Evolutionary conservation across 192 early-diverging fungal species (phyloP).

Genomic region (Gonapodya prolifera): DNA sequence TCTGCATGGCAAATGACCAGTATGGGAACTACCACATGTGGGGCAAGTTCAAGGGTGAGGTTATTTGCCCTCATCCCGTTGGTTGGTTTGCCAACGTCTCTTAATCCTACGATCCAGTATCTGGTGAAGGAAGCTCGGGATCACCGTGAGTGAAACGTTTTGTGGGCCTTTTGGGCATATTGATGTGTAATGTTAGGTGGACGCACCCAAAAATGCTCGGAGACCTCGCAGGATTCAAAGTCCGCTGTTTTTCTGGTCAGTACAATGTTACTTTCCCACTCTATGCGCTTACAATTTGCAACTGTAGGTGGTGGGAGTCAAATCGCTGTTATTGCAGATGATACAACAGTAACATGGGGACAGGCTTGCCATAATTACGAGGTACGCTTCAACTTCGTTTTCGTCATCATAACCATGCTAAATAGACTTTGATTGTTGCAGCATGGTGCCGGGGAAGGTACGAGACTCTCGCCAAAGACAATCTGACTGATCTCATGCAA

Average conservation of each 20-base stretch:
- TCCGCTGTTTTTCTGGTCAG: neutral
- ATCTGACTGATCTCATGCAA: neutral
- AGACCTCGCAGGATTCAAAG: neutral
- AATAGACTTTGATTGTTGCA: no score
- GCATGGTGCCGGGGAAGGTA: neutral
- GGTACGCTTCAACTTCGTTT: neutral
- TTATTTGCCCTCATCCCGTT: neutral
- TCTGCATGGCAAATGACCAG: slow-evolving; percentile 31
- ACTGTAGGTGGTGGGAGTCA: neutral
- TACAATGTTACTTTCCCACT: neutral
- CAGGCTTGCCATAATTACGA: neutral
- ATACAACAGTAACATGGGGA: neutral
- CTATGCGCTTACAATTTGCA: neutral
- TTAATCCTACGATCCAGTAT: neutral
- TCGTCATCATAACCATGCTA: no score
- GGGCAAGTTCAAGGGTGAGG: slow-evolving; percentile 38
- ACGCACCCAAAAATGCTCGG: neutral
- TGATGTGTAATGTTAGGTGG: neutral
- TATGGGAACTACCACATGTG: slow-evolving; percentile 27
- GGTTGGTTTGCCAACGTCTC: neutral
- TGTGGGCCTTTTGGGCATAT: neutral
- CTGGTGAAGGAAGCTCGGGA: slow-evolving; percentile 33
- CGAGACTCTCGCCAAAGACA: neutral
- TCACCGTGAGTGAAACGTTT: slow-evolving; percentile 41
- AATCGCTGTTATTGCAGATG: neutral